Conservation (phyloP, 2,329 filamentous ascomycete genomes). For the Cordyceps farinosa region DNA sequence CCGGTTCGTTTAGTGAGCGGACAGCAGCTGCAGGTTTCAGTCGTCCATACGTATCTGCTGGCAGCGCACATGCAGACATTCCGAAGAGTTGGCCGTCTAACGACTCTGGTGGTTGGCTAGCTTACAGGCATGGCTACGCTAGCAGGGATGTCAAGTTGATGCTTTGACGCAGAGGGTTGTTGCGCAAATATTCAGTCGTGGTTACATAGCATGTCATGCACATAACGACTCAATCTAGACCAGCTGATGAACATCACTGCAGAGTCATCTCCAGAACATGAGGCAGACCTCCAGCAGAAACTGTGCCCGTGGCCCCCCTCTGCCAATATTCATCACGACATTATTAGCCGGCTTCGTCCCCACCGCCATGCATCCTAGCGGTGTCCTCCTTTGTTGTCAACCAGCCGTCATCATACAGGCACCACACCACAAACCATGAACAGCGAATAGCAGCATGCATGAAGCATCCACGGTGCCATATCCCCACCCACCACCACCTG, state of each 20-base stretch:
- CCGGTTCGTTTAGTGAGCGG: background rate
- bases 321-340: background rate
- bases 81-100: background rate
- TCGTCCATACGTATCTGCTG: background rate
- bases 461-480: background rate
- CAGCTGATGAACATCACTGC: background rate
- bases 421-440: background rate
- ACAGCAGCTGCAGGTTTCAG: background rate
- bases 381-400: background rate
- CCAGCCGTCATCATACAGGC: background rate
- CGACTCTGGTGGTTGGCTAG: background rate
- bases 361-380: background rate
- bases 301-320: too few relatives aligned
- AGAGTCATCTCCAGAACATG: background rate
- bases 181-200: background rate
- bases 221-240: background rate
- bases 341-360: background rate
- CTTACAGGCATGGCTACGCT: background rate
- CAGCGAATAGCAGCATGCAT: slow-evolving; percentile 6
- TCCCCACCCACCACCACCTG: background rate
- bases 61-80: too few relatives aligned
- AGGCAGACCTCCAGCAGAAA: background rate
- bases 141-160: background rate
- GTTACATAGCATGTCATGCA: background rate
- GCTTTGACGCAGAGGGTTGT: too few relatives aligned